Base-by-base conservation (phyloP, 345 rosid genomes). In the Brassica rapa region DNA sequence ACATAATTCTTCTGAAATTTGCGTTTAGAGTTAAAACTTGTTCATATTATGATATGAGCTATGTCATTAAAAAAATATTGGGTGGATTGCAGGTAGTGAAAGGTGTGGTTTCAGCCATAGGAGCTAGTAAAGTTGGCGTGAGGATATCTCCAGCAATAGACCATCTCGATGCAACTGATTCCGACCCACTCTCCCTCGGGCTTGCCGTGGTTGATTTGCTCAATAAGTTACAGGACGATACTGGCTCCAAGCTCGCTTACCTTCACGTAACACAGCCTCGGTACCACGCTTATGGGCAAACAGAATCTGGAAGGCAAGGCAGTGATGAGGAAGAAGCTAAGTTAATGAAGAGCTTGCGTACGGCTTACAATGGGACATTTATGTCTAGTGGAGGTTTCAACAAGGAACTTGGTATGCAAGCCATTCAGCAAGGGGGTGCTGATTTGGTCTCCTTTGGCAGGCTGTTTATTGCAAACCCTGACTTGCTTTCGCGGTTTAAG, bases 191-290 rank as follows among this genome's bases (percentile, higher is more conserved):
- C 15, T 32, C 64, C 57, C 88, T 94, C 14, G 98, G 96, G 23
- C 77, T 88, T 53, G 86, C 89, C 0, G 88, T 94, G 67, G 75
- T 88, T 27, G 86, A 80, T 53, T 75, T 91, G 69, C 73, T 94
- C 4, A 90, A 94, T 84, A 86, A 82, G 70, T 83, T 92, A 25
- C 94, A 92, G 30, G 19, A 49, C 4, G 74, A 73, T 1, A 5
- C 77, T n/a, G 89, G 95, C 15, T 70, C 85, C 6, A 87, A 86
- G 35, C 92, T 92, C 3, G 71, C 89, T 12, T 94, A 92, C 74
- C 87, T 92, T 63, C 97, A 94, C n/a, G 85, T 91, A 24, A 92
- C 95, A 15, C 97, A 86, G 65, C 98, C 98, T 59, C 90, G 93
- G 2, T 90, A 85, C 83, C 86, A 85, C 2, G 90, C 89, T 0